Conservation (phyloP, 1,139 yeast species). For the Taphrina betulina region DNA sequence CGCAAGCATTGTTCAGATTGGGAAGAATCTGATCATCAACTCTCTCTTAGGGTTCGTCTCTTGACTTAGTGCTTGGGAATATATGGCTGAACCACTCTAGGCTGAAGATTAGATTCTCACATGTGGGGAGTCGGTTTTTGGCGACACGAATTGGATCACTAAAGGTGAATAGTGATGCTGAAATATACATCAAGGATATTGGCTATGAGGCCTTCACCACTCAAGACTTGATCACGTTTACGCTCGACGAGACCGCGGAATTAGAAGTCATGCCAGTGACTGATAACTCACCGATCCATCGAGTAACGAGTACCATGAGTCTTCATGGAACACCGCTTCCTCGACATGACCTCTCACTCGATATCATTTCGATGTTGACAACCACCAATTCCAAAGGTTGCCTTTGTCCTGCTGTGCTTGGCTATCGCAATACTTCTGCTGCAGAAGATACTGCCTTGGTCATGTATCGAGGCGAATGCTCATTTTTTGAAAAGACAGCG, state of each 20-base stretch:
- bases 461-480: constrained; percentile 10
- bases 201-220: background rate
- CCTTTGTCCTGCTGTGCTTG: constrained; percentile 2
- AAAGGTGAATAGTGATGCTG: background rate
- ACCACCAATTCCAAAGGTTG: constrained; percentile 14
- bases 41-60: constrained; percentile 19
- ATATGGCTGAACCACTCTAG: background rate
- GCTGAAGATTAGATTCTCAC: constrained; percentile 17
- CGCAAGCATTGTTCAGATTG: constrained; percentile 5
- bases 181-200: background rate
- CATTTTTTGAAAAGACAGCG: background rate
- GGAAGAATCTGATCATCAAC: constrained; percentile 20
- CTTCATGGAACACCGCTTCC: constrained; percentile 3
- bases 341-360: background rate
- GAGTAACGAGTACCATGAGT: background rate
- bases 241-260: background rate
- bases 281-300: background rate
- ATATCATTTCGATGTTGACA: background rate
- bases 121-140: background rate
- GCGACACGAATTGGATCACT: background rate
- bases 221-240: constrained; percentile 1
- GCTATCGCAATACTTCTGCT: background rate
- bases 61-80: background rate
- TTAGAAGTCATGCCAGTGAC: background rate
- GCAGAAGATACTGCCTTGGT: constrained; percentile 5